phyloP scores from a whole-genome alignment of 2,329 filamentous ascomycete genomes.

The Venturia carpophila region DNA sequence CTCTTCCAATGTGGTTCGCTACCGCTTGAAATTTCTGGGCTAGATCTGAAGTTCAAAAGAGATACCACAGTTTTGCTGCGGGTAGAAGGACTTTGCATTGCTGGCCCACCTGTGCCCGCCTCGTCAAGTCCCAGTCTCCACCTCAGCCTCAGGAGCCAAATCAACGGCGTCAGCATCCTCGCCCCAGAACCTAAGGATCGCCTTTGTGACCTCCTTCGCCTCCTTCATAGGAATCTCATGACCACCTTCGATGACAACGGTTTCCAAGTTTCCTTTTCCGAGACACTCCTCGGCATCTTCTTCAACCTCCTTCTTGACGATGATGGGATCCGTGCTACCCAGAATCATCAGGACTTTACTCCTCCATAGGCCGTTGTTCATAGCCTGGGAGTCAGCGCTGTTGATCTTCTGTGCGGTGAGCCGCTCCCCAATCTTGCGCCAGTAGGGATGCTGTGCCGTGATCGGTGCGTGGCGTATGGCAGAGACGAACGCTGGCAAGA shows the following conservation, averaged over 20 bases:
- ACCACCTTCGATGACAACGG: slow-evolving; percentile 52
- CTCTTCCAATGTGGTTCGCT: too few species aligned
- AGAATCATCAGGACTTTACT: slow-evolving; percentile 57
- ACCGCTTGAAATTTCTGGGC: too few species aligned
- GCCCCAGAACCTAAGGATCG: slow-evolving; percentile 39
- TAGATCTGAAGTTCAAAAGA: too few species aligned
- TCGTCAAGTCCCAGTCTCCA: slow-evolving; percentile 3
- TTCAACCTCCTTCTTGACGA: slow-evolving; percentile 56
- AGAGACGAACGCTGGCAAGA: slow-evolving; percentile 62
- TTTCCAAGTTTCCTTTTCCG: slow-evolving; percentile 50
- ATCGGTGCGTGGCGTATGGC: slow-evolving; percentile 64
- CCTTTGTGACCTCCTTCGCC: slow-evolving; percentile 50
- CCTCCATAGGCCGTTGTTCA: slow-evolving; percentile 30
- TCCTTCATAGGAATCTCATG: slow-evolving; percentile 63
- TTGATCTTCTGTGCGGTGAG: slow-evolving; percentile 38
- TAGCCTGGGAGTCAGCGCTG: slow-evolving; percentile 24
- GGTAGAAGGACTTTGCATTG: background rate
- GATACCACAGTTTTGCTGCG: too few species aligned
- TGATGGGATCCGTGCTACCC: slow-evolving; percentile 58
- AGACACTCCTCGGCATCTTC: slow-evolving; percentile 53
- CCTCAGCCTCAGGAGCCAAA: slow-evolving; percentile 1
- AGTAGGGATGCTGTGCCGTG: slow-evolving; percentile 54
- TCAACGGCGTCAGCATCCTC: slow-evolving; percentile 12
- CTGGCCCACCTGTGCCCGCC: background rate
- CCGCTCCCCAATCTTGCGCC: slow-evolving; percentile 48